These are phyloP conservation scores for Metarhizium humberi DNA, from an alignment of 2,329 filamentous ascomycete species.

Conservation along the genomic window DNA sequence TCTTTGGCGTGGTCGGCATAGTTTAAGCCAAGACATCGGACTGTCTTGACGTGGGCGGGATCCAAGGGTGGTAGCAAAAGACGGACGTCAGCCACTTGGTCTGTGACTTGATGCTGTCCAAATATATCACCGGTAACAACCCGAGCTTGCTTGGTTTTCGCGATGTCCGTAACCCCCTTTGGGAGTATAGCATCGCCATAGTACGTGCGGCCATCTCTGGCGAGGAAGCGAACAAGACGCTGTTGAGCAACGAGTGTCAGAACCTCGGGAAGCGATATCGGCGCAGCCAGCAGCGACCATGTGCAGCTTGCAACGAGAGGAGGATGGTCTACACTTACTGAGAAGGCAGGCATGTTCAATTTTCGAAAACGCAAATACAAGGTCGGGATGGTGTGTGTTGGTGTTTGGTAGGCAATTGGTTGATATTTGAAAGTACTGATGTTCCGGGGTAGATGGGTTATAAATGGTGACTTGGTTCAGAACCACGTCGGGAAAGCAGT, in stretches of 20 bases:
- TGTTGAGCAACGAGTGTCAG: constrained; percentile 20
- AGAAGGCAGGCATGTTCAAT: constrained; percentile 1
- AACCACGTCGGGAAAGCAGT: too few relatives aligned
- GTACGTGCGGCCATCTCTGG: constrained; percentile 58
- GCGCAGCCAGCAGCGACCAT: not conserved
- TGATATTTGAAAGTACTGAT: too few relatives aligned
- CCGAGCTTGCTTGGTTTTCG: constrained; percentile 49
- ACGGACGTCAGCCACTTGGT: constrained; percentile 46
- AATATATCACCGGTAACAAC: constrained; percentile 60
- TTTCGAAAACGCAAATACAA: not conserved
- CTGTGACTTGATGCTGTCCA: constrained; percentile 51
- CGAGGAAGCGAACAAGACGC: constrained; percentile 66
- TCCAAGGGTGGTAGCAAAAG: constrained; percentile 56
- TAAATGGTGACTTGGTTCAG: too few relatives aligned
- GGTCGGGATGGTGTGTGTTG: too few relatives aligned
- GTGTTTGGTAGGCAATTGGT: too few relatives aligned
- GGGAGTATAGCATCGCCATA: constrained; percentile 69
- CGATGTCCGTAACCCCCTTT: constrained; percentile 47
- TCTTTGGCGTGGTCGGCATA: constrained; percentile 65
- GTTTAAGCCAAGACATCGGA: constrained; percentile 62
- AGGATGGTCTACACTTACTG: not conserved
- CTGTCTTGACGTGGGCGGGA: constrained; percentile 52
- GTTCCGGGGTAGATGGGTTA: too few relatives aligned
- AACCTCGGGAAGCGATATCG: too few relatives aligned
- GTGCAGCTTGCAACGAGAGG: not conserved